These are phyloP conservation scores for Sphagnum tenellum DNA, from an alignment of 225 moss, liverwort and hornwort genomes.

Conservation along the genomic window DNA sequence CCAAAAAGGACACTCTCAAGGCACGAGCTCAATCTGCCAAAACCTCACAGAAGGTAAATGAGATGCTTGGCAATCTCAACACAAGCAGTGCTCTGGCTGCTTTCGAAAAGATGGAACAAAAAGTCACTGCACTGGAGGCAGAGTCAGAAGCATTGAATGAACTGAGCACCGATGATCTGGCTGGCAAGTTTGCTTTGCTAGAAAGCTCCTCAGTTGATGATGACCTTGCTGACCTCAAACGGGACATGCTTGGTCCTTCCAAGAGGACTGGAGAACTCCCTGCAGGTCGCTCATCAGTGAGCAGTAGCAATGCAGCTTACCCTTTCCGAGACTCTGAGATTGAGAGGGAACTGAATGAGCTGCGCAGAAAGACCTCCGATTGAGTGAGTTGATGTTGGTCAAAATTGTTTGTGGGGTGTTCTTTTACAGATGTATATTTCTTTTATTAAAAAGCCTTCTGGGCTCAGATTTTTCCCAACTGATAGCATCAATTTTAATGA, in stretches of 20 bases:
- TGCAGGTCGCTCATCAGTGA: conserved; percentile 71
- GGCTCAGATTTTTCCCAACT: no score
- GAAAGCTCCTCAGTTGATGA: conserved; percentile 85
- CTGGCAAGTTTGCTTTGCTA: conserved; percentile 84
- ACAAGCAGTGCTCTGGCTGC: conserved; percentile 97
- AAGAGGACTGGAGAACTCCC: conserved; percentile 86
- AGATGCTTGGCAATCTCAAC: conserved; percentile 93
- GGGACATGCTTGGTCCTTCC: conserved; percentile 75
- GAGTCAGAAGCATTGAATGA: conserved; percentile 85
- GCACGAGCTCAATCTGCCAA: conserved; percentile 98
- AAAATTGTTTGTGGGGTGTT: no score
- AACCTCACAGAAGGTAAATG: conserved; percentile 97
- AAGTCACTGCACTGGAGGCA: conserved; percentile 86
- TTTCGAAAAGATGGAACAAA: conserved; percentile 99
- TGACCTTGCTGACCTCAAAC: conserved; percentile 81
- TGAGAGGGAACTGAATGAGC: conserved; percentile 58
- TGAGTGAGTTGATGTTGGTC: neutral
- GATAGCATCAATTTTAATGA: no score
- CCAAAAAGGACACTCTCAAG: conserved; percentile 98
- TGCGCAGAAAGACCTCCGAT: conserved; percentile 53
- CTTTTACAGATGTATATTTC: no score
- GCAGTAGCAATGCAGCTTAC: conserved; percentile 28
- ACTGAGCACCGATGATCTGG: conserved; percentile 92
- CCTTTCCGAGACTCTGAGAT: conserved; percentile 65
- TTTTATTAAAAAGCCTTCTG: no score